These are phyloP conservation scores for Secale cereale DNA, from an alignment of 176 grass and related monocot genomes.

Conservation along the genomic window DNA sequence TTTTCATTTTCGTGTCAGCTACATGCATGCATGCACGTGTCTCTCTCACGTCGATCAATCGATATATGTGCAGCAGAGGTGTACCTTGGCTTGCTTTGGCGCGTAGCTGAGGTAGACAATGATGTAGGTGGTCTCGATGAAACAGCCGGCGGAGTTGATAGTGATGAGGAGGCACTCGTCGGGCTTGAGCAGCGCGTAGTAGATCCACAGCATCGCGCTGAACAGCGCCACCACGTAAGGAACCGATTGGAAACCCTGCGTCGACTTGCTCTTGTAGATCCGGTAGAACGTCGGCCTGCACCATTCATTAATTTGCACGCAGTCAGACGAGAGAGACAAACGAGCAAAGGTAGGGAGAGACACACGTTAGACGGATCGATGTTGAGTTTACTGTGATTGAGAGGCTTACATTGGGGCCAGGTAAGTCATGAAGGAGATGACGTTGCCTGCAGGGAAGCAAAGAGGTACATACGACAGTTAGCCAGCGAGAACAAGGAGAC, in stretches of 20 bases:
- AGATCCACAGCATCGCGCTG: slow-evolving; percentile 82
- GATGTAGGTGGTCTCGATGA: slow-evolving; percentile 85
- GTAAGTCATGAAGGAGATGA: no score
- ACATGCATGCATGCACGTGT: no score
- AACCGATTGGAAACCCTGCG: slow-evolving; percentile 67
- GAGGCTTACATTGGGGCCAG: no score
- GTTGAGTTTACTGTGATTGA: slow-evolving; percentile 39
- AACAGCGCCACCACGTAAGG: slow-evolving; percentile 83
- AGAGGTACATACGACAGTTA: no score
- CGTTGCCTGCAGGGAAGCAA: no score
- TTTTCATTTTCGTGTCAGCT: no score
- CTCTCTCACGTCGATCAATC: no score
- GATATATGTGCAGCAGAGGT: no score
- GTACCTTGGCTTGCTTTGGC: slow-evolving; percentile 31
- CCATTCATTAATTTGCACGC: no score
- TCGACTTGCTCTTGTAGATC: slow-evolving; percentile 66
- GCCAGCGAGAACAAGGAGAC: no score
- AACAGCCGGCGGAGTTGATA: slow-evolving; percentile 62
- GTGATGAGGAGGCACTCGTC: slow-evolving; percentile 61
- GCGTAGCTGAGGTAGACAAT: slow-evolving; percentile 59
- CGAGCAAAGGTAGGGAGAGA: neutral
- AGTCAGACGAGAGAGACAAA: no score
- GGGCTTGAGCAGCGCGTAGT: slow-evolving; percentile 66
- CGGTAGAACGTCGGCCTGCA: slow-evolving; percentile 67
- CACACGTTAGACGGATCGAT: neutral